Conservation (phyloP, 805 yeast genomes). For the Teunomyces atbi region DNA sequence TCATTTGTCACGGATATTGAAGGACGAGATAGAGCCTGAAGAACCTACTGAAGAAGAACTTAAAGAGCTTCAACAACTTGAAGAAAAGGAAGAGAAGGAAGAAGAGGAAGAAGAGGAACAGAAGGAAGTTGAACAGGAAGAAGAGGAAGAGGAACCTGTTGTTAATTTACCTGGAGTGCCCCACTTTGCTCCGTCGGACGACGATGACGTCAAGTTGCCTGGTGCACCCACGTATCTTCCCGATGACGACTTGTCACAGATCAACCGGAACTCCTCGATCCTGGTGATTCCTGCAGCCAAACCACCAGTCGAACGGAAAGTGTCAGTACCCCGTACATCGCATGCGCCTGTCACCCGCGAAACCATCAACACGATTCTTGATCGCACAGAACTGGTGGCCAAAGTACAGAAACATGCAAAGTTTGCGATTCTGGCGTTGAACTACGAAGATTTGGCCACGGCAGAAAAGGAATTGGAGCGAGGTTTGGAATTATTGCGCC, state of each 20-base stretch:
- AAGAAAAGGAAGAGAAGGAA: neutral
- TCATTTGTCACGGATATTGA: constrained; percentile 37
- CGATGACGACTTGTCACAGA: constrained; percentile 35
- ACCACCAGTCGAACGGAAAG: neutral
- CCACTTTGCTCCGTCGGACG: constrained; percentile 29
- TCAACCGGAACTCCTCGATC: constrained; percentile 38
- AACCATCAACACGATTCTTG: constrained; percentile 50
- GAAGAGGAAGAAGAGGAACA: neutral
- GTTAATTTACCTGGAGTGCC: constrained; percentile 40
- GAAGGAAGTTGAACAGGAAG: constrained; percentile 1
- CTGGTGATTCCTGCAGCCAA: constrained; percentile 24
- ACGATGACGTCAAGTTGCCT: constrained; percentile 30
- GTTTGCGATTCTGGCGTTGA: constrained; percentile 75
- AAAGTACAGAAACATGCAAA: constrained; percentile 68
- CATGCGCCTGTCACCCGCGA: constrained; percentile 19
- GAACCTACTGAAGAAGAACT: constrained; percentile 21
- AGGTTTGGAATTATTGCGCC: constrained; percentile 48
- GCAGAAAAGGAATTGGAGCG: constrained; percentile 59
- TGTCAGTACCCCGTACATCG: neutral
- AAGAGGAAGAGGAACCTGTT: neutral
- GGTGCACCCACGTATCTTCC: constrained; percentile 45
- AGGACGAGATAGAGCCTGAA: constrained; percentile 33
- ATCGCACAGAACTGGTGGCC: constrained; percentile 53
- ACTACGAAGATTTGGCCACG: constrained; percentile 70
- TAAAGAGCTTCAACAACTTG: constrained; percentile 5